Percentiles rank a stretch among this genome's conserved stretches.
These are phyloP conservation scores for Mycosphaerelloides madeirae DNA, from an alignment of 2,329 filamentous ascomycete genomes.

Conservation along the genomic window DNA sequence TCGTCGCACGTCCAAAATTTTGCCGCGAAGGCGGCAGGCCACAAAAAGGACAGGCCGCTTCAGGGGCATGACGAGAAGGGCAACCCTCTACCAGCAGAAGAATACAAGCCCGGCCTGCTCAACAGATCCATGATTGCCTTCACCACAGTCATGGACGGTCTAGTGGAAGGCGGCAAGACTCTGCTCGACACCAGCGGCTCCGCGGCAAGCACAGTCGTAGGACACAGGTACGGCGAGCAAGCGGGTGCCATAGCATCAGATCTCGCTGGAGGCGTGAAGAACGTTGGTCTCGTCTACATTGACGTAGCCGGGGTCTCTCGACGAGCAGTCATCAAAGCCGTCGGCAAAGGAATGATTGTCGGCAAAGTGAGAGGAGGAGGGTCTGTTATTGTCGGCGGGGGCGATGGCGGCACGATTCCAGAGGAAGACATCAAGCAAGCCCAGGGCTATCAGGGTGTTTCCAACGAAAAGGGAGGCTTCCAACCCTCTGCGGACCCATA, in stretches of 20 bases:
- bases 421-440: slow-evolving; percentile 36
- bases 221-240: slow-evolving; percentile 83
- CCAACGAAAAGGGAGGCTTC: slow-evolving; percentile 14
- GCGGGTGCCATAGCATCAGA: slow-evolving; percentile 72
- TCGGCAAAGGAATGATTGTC: slow-evolving; percentile 94
- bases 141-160: slow-evolving; percentile 86
- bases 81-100: slow-evolving; percentile 46
- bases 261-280: slow-evolving; percentile 83
- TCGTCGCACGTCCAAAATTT: slow-evolving; percentile 83
- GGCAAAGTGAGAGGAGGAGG: slow-evolving; percentile 71
- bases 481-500: slow-evolving; percentile 22
- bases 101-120: slow-evolving; percentile 83
- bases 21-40: slow-evolving; percentile 68
- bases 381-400: slow-evolving; percentile 68
- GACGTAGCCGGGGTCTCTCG: slow-evolving; percentile 90
- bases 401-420: slow-evolving; percentile 48
- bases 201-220: slow-evolving; percentile 79
- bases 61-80: slow-evolving; percentile 68
- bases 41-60: slow-evolving; percentile 49
- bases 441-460: slow-evolving; percentile 24
- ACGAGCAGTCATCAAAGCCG: slow-evolving; percentile 84
- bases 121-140: slow-evolving; percentile 98
- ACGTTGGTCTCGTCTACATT: slow-evolving; percentile 94
- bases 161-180: slow-evolving; percentile 78
- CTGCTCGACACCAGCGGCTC: slow-evolving; percentile 68